Evolutionary conservation across 768 basidiomycete genomes (phyloP).

Genomic region (Rhodotorula babjevae): DNA sequence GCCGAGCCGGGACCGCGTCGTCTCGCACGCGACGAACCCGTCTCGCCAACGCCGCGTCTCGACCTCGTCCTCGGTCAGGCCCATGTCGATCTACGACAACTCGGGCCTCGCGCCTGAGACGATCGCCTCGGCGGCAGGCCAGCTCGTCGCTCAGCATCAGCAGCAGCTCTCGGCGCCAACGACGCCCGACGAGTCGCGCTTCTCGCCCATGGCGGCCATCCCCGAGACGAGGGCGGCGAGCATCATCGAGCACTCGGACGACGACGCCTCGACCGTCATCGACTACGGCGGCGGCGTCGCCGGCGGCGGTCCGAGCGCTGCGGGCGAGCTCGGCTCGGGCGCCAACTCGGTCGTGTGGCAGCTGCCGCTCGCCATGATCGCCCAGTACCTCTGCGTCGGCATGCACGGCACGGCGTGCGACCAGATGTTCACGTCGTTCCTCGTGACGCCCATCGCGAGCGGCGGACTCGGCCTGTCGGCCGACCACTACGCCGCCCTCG

Average conservation of each 20-base stretch:
- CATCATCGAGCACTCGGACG: slow-evolving; percentile 14
- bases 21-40: slow-evolving; percentile 7
- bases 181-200: slow-evolving; percentile 16
- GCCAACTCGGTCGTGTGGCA: slow-evolving; percentile 59
- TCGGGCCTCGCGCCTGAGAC: slow-evolving; percentile 40
- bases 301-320: slow-evolving; percentile 45
- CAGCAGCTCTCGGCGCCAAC: not conserved
- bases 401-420: slow-evolving; percentile 58
- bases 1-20: slow-evolving; percentile 22
- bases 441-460: slow-evolving; percentile 57
- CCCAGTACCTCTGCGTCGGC: slow-evolving; percentile 85
- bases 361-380: slow-evolving; percentile 75
- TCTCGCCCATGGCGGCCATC: slow-evolving; percentile 33
- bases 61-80: slow-evolving; percentile 13
- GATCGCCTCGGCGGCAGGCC: slow-evolving; percentile 10
- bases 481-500: slow-evolving; percentile 85
- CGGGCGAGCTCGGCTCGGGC: slow-evolving; percentile 43
- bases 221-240: slow-evolving; percentile 32
- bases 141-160: not conserved
- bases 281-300: not conserved
- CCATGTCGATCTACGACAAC: slow-evolving; percentile 42
- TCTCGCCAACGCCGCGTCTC: slow-evolving; percentile 8
- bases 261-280: not conserved
- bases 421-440: slow-evolving; percentile 66
- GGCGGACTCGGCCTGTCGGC: slow-evolving; percentile 87